A percentile compares a stretch with the other conserved stretches of the same genome.
Conservation (phyloP, 441 rosid species). For the Viola pubescens region DNA sequence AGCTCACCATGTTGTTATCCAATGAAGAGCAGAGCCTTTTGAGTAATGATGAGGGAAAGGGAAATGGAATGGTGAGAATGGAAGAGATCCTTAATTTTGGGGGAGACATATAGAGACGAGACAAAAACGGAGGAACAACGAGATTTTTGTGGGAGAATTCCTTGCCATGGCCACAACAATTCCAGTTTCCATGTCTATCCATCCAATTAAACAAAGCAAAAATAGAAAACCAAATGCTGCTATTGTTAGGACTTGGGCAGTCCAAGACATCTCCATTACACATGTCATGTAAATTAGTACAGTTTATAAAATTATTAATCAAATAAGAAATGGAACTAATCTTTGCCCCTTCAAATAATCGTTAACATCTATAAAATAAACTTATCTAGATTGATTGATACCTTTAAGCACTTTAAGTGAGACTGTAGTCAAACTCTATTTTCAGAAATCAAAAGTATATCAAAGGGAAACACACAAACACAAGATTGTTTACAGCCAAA, state of each 20-base stretch:
- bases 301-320: too few relatives aligned
- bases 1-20: conserved; percentile 4
- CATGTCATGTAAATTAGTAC: not conserved
- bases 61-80: not conserved
- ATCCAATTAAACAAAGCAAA: not conserved
- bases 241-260: not conserved
- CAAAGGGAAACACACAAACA: not conserved
- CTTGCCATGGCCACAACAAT: not conserved
- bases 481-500: not conserved
- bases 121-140: not conserved
- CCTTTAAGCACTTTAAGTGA: not conserved
- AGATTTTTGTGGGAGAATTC: not conserved
- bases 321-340: too few relatives aligned
- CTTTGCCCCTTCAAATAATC: too few relatives aligned
- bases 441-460: too few relatives aligned
- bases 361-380: too few relatives aligned
- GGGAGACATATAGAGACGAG: not conserved
- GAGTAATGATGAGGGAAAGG: not conserved
- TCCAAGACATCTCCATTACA: not conserved
- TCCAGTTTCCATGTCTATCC: not conserved
- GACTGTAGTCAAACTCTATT: not conserved
- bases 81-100: conserved; percentile 6
- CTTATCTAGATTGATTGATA: too few relatives aligned
- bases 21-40: not conserved
- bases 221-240: not conserved